Evolutionary conservation across 2,329 filamentous ascomycete species (phyloP), one percentile per base, ranked within the genome.

Genomic region (Aspergillus sp.): DNA sequence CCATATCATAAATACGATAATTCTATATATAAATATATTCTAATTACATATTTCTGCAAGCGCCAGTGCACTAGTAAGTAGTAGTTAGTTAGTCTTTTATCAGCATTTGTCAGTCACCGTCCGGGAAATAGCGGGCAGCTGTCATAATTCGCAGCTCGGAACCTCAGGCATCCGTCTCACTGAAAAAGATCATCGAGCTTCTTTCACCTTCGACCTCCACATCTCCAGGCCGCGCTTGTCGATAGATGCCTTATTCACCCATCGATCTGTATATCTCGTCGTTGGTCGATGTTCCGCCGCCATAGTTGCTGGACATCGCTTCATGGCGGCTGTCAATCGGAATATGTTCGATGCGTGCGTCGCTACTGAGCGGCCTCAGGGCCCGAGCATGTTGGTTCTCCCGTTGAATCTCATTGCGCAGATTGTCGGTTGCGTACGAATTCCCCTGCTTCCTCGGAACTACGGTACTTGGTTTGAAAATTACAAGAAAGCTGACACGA

Each of bases 321-420:
- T 64, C 60, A 78, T 78, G 75, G 70, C 69, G 65, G 64, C 70
- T 56, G 73, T 77, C 69, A 75, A 77, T 60, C 65, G 58, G 58
- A 77, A 75, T 59, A 76, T 77, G 74, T 76, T 77, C 61, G 71
- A 70, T 48, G 71, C 70, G 57, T 72, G 63, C 61, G 65, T 76
- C 61, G 59, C 59, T 30, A 62, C 60, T 15, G 68, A 74, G 50
- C 63, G 52, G 22, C 70, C 71, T 44, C 61, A 64, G 22, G 67
- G 66, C 36, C 62, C 66, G 5, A 70, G 70, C 47, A 56, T 78
- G 58, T 66, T 75, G 66, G 64, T 67, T 20, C 75, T 87, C 8
- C 85, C 85, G 12, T 70, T 87, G 65, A 84, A 86, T 63, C 71
- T 86, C 42, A 78, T 87, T 58, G 82, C 81, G 32, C 73, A 80